Conservation (phyloP, 2,329 filamentous ascomycete genomes). For the Phialophora macrospora region DNA sequence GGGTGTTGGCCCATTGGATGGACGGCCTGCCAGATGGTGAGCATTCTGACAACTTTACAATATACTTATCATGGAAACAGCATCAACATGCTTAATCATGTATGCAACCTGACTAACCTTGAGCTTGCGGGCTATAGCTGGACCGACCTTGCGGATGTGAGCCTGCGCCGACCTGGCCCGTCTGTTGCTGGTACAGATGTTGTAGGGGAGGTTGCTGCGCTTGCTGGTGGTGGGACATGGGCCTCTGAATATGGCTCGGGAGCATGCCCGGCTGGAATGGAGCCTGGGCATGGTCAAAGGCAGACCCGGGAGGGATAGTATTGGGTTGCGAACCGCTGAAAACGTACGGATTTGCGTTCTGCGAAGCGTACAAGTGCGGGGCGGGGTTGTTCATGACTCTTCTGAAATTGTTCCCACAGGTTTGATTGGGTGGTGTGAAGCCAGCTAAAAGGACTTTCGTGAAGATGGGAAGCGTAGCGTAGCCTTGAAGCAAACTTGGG, state of each 20-base stretch:
- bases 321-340: slow-evolving; percentile 28
- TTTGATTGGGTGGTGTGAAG: slow-evolving; percentile 30
- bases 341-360: slow-evolving; percentile 26
- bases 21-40: slow-evolving; percentile 25
- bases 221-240: slow-evolving; percentile 32
- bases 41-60: slow-evolving; percentile 3
- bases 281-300: slow-evolving; percentile 35
- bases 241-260: slow-evolving; percentile 31
- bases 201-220: slow-evolving; percentile 30
- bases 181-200: slow-evolving; percentile 36
- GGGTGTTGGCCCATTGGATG: slow-evolving; percentile 32
- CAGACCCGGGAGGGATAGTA: slow-evolving; percentile 25
- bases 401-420: slow-evolving; percentile 24
- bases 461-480: slow-evolving; percentile 29
- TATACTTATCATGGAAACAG: background rate
- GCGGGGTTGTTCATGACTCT: slow-evolving; percentile 39
- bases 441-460: slow-evolving; percentile 28
- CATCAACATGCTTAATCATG: background rate
- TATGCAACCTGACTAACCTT: slow-evolving; percentile 23
- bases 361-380: slow-evolving; percentile 33
- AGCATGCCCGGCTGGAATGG: slow-evolving; percentile 34
- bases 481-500: slow-evolving; percentile 29
- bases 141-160: slow-evolving; percentile 20
- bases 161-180: slow-evolving; percentile 31
- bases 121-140: slow-evolving; percentile 23